Percentiles rank a stretch among this genome's conserved stretches.
These are phyloP conservation scores for Taxillus chinensis DNA, from an alignment of 164 flowering plant species.

Conservation along the genomic window DNA sequence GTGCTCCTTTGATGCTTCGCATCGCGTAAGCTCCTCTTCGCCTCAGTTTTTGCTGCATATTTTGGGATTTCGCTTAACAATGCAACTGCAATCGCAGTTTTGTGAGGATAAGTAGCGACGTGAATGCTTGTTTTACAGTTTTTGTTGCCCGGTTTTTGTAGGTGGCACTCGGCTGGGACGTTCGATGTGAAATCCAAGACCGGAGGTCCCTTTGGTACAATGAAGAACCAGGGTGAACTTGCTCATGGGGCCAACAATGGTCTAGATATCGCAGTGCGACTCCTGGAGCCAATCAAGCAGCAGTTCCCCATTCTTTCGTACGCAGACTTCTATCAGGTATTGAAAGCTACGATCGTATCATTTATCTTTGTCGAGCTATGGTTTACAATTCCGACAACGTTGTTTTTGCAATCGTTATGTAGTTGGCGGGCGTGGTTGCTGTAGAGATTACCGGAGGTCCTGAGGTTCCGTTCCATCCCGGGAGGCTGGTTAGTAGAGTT, in stretches of 20 bases:
- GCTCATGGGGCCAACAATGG: constrained; percentile 1
- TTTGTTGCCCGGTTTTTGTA: neutral
- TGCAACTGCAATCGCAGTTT: too few relatives aligned
- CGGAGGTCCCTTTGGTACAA: neutral
- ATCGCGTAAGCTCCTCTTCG: constrained; percentile 44
- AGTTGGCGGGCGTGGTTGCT: constrained; percentile 5
- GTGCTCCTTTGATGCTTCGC: constrained; percentile 89
- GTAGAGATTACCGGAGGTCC: constrained; percentile 2
- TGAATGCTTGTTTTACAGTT: too few relatives aligned
- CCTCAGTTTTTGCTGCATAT: too few relatives aligned
- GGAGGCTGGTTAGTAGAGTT: neutral
- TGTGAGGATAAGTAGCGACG: neutral
- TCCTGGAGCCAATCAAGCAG: neutral
- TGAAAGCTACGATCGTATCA: too few relatives aligned
- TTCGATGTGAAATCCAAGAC: neutral
- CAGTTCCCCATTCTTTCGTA: neutral
- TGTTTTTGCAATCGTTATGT: too few relatives aligned
- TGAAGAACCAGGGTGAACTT: neutral
- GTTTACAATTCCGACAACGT: too few relatives aligned
- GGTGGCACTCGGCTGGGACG: neutral
- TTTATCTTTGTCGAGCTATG: too few relatives aligned
- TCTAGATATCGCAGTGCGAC: neutral
- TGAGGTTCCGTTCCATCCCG: neutral
- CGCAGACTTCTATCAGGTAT: constrained; percentile 1
- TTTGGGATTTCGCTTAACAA: too few relatives aligned